These are phyloP conservation scores for Talaromyces rugulosus DNA, from an alignment of 2,329 filamentous ascomycete genomes.

Conservation along the genomic window DNA sequence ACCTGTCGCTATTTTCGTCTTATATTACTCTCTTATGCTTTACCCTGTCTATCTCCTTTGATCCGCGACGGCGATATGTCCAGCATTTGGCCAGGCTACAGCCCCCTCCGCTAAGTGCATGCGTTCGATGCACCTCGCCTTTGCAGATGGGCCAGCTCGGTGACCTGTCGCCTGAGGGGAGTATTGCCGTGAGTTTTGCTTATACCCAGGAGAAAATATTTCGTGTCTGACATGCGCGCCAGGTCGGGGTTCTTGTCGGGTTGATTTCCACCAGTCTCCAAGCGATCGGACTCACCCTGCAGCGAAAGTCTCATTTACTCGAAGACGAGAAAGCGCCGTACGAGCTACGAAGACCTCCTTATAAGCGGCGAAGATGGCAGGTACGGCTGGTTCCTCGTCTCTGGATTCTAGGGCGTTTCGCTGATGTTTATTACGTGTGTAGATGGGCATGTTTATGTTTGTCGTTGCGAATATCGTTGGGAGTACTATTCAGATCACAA, in stretches of 20 bases:
- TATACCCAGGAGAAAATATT: background rate
- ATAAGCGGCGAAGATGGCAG: constrained; percentile 90
- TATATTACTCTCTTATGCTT: background rate
- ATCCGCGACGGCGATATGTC: constrained; percentile 10
- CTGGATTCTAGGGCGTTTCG: background rate
- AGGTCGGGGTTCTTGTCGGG: constrained; percentile 92
- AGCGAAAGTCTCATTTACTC: constrained; percentile 96
- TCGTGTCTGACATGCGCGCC: constrained; percentile 8
- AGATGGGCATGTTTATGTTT: constrained; percentile 93
- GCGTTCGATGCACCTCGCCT: constrained; percentile 32
- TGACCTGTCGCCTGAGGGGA: constrained; percentile 72
- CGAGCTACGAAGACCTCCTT: constrained; percentile 77
- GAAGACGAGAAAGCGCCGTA: constrained; percentile 87
- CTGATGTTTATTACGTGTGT: constrained; percentile 13
- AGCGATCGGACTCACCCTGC: constrained; percentile 88
- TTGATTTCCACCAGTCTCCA: constrained; percentile 91
- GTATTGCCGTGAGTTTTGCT: constrained; percentile 61
- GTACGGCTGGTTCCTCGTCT: constrained; percentile 25
- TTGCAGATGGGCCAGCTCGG: constrained; percentile 64
- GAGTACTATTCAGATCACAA: constrained; percentile 96
- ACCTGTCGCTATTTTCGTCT: background rate
- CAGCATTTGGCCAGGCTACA: constrained; percentile 4
- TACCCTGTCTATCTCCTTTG: background rate
- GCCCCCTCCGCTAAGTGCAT: constrained; percentile 11
- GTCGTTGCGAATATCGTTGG: constrained; percentile 90